Base-by-base conservation (phyloP, 495 filamentous ascomycete genomes). In the Penicillium coffeae region DNA sequence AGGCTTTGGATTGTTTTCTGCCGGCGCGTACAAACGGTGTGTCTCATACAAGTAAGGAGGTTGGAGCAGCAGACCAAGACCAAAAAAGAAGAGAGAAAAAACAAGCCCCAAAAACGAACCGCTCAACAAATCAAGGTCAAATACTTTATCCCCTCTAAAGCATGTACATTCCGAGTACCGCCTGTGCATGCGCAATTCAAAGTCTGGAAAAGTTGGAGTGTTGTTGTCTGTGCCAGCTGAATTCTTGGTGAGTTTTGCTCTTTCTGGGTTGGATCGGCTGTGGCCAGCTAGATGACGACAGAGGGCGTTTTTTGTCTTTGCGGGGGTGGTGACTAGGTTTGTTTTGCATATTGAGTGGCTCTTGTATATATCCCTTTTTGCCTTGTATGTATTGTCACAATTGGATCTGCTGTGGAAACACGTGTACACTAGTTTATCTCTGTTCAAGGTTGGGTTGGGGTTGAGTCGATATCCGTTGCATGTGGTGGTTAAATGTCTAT, bases 381-480 rank as follows among this genome's bases (percentile, higher is more conserved):
- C 20, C 21, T 27, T 52, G 50, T 52, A 52, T 52, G 42, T 47
- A 52, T 52, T 52, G 37, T 21, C 16, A 21, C 50, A 47, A 52
- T 52, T 42, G 27, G 30, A 47, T 27, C 36, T 38, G 22, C 20
- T 27, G 30, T 33, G 43, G 38, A 36, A 21, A n/a, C n/a, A n/a
- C n/a, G n/a, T n/a, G n/a, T n/a, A n/a, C n/a, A n/a, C n/a, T n/a
- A n/a, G n/a, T n/a, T n/a, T n/a, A n/a, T n/a, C n/a, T n/a, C n/a
- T n/a, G n/a, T n/a, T n/a, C n/a, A n/a, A n/a, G n/a, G n/a, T n/a
- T n/a, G n/a, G n/a, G n/a, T n/a, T n/a, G n/a, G n/a, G n/a, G n/a
- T n/a, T 52, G 14, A 1, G 35, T 42, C 25, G 20, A 1, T 12
- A 15, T 13, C 21, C 32, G 35, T 34, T 21, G 35, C 13, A 18